Conservation (phyloP, 306 rosid genomes). For the Gleditsia sinensis region DNA sequence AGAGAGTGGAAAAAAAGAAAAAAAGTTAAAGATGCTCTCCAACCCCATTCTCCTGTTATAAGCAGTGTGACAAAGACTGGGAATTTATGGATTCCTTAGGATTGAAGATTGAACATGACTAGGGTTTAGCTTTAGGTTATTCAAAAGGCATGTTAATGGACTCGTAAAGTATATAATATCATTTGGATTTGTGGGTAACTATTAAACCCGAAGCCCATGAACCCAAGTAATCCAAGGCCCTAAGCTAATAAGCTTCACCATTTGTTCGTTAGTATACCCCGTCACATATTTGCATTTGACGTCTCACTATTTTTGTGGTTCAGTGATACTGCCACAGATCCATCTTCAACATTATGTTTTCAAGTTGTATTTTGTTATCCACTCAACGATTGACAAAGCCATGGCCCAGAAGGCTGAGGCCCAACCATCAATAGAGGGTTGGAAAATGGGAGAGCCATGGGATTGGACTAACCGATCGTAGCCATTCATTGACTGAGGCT, state of each 20-base stretch:
- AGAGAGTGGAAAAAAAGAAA: too few relatives aligned
- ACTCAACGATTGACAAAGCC: background rate
- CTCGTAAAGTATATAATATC: too few relatives aligned
- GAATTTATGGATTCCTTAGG: constrained; percentile 8
- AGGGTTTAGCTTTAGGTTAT: background rate
- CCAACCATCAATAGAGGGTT: constrained; percentile 28
- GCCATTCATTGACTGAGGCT: constrained; percentile 72
- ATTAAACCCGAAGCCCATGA: background rate
- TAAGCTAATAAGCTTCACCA: too few relatives aligned
- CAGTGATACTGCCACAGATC: too few relatives aligned
- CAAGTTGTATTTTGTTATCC: background rate
- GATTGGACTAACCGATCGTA: constrained; percentile 41
- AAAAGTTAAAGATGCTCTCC: constrained; percentile 20
- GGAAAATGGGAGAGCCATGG: constrained; percentile 21
- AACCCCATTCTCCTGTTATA: background rate
- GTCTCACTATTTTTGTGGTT: too few relatives aligned
- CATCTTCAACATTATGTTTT: too few relatives aligned
- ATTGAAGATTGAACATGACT: background rate
- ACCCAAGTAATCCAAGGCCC: too few relatives aligned
- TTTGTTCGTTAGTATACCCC: constrained; percentile 19
- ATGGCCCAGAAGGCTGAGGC: constrained; percentile 17
- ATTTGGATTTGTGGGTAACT: background rate
- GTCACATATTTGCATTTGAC: too few relatives aligned
- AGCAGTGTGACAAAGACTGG: background rate
- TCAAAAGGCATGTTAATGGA: too few relatives aligned